A percentile compares a stretch with the other conserved stretches of the same genome.
Evolutionary conservation across 2,329 filamentous ascomycete genomes (phyloP).

Genomic region (Myriosclerotinia curreyana): DNA sequence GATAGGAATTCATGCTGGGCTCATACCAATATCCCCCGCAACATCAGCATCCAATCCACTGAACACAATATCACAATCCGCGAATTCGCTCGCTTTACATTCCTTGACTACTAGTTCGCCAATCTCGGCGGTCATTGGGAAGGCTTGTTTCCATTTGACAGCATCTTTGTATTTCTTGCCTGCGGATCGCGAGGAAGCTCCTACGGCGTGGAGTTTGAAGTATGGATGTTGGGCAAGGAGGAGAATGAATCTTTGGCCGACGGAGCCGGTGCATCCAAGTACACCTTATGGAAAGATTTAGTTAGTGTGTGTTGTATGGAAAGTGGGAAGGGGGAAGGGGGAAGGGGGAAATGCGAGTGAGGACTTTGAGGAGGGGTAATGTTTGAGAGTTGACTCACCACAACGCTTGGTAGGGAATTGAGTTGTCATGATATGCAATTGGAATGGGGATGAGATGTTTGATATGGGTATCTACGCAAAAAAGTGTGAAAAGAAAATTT

Average conservation of each 20-base stretch:
- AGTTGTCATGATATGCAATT: conserved; percentile 24
- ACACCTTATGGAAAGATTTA: conserved; percentile 56
- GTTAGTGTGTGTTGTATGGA: background rate
- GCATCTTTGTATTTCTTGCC: conserved; percentile 95
- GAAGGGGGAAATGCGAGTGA: background rate
- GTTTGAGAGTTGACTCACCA: conserved; percentile 33
- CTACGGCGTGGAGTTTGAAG: conserved; percentile 82
- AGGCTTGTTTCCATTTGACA: conserved; percentile 89
- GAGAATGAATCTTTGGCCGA: conserved; percentile 93
- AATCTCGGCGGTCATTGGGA: conserved; percentile 72
- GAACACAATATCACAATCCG: conserved; percentile 90
- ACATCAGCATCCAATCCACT: conserved; percentile 90
- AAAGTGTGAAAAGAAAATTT: background rate
- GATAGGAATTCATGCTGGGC: conserved; percentile 15
- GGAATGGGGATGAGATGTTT: background rate
- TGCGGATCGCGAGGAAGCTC: conserved; percentile 82
- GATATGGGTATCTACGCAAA: background rate
- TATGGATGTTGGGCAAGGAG: conserved; percentile 84
- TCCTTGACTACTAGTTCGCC: conserved; percentile 81
- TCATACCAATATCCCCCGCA: conserved; percentile 81
- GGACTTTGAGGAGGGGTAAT: conserved; percentile 21
- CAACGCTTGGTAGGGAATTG: conserved; percentile 56
- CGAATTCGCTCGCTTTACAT: conserved; percentile 78
- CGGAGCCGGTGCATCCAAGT: conserved; percentile 87
- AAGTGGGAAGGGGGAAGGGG: background rate